A percentile compares a stretch with the other conserved stretches of the same genome.
These are phyloP conservation scores for Candida ovalis DNA, from an alignment of 805 yeast species.

Conservation along the genomic window DNA sequence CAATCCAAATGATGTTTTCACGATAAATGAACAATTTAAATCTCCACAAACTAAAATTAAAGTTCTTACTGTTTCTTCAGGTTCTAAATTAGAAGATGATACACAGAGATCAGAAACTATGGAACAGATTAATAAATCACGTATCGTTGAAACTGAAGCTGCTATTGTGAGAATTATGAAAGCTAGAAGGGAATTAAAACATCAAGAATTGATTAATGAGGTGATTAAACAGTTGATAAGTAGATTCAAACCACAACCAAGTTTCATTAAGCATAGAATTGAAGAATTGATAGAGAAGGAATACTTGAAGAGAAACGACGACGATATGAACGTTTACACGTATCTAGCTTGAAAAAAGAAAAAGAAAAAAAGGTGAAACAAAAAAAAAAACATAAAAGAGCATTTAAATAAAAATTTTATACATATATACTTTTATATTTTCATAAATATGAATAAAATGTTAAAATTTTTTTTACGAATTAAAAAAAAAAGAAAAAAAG, in stretches of 20 bases:
- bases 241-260: slow-evolving; percentile 67
- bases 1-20: slow-evolving; percentile 57
- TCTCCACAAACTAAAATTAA: slow-evolving; percentile 67
- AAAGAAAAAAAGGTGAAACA: too few species aligned
- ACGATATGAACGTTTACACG: slow-evolving; percentile 55
- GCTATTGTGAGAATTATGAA: slow-evolving; percentile 89
- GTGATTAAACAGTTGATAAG: slow-evolving; percentile 53
- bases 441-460: not conserved
- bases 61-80: slow-evolving; percentile 61
- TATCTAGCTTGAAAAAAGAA: slow-evolving; percentile 61
- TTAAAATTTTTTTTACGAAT: too few species aligned
- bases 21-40: slow-evolving; percentile 64
- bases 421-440: not conserved
- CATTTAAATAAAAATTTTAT: too few species aligned
- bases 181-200: slow-evolving; percentile 55
- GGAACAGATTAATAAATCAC: slow-evolving; percentile 54
- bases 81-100: slow-evolving; percentile 46
- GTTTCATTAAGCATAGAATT: slow-evolving; percentile 65
- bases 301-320: slow-evolving; percentile 68
- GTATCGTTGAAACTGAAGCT: slow-evolving; percentile 72
- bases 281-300: slow-evolving; percentile 78
- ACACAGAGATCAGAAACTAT: slow-evolving; percentile 51
- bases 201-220: slow-evolving; percentile 65
- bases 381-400: too few species aligned
- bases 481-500: not conserved